These are phyloP conservation scores for Chlorella vulgaris DNA, from an alignment of 139 green algal genomes.

Conservation along the genomic window DNA sequence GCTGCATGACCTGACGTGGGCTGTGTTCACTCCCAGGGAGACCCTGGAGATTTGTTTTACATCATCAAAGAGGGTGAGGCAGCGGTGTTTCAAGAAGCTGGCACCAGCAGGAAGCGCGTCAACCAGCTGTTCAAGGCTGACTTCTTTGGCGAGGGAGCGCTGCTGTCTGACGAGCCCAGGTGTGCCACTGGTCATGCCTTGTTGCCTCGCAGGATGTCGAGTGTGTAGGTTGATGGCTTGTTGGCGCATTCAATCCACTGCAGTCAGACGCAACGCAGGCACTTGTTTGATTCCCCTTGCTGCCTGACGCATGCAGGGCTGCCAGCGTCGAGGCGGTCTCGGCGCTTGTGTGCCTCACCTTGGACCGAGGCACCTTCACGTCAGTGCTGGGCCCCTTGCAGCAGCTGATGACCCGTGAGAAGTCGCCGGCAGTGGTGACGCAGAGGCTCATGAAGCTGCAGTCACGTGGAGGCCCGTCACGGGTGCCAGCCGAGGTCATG, in stretches of 20 bases:
- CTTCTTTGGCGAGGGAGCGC: conserved; percentile 91
- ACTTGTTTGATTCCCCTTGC: neutral
- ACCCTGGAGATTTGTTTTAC: conserved; percentile 89
- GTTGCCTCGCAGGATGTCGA: neutral
- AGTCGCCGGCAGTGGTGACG: conserved; percentile 78
- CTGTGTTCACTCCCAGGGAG: conserved; percentile 67
- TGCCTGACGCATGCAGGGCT: neutral
- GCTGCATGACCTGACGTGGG: too few species aligned
- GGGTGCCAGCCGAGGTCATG: conserved; percentile 77
- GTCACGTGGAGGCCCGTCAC: conserved; percentile 51
- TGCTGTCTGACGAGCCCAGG: conserved; percentile 80
- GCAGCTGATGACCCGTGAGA: conserved; percentile 85
- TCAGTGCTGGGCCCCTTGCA: conserved; percentile 87
- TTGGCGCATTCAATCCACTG: too few species aligned
- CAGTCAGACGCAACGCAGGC: too few species aligned
- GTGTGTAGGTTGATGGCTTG: neutral
- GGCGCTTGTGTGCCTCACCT: conserved; percentile 73
- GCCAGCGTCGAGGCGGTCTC: conserved; percentile 67
- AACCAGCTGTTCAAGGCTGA: conserved; percentile 93
- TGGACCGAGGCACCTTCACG: conserved; percentile 83
- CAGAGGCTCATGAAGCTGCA: conserved; percentile 83
- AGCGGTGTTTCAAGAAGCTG: conserved; percentile 76
- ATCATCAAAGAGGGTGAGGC: conserved; percentile 95
- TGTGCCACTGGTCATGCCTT: conserved; percentile 3
- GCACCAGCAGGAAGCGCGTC: conserved; percentile 65